Evolutionary conservation across 108 stramenopile species (phyloP), one percentile per base, ranked within the genome.

Genomic region (Aurantiochytrium sp.): DNA sequence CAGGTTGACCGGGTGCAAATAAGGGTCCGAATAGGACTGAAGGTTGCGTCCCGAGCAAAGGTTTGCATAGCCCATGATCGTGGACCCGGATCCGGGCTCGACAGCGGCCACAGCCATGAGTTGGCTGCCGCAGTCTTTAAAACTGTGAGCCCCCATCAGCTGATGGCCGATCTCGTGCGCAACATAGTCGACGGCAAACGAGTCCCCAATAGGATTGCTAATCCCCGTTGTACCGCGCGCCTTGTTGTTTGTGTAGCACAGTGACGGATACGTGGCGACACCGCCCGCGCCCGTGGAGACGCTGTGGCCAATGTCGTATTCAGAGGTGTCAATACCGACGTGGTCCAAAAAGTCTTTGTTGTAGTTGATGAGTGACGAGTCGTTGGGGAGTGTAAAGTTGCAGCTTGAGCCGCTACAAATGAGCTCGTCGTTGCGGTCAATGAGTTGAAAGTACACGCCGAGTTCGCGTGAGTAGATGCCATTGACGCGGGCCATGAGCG

Each of bases 31-130:
- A 45, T 83, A 53, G 51, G 45, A 47, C 76, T 83, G 76, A 43
- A 53, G 51, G 51, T 83, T 83, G 49, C 76, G 49, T 35, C 51
- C 49, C 6, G 49, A 47, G 51, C 76, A 83, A 6, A 83, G 12
- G 76, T 53, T 53, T 12, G 76, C 76, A 23, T 83, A 83, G 8
- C 76, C 76, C 76, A 83, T 83, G 76, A 83, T 83, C 43, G 76
- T 83, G 51, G 51, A 47, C 51, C 76, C 76, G 25, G 76, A 83
- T 12, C 76, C 76, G n/a, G 76, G 76, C 51, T 83, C 76, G n/a
- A 35, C 6, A 12, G 45, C 49, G 45, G 43, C 23, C 0, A 16
- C 6, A 12, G 51, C 5, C 76, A 83, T 83, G 45, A 47, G 6
- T 12, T 53, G 45, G 51, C 19, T 21, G 6, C 45, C 76, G 76